Conservation (phyloP, 2,329 filamentous ascomycete genomes). For the Neurospora crassa region DNA sequence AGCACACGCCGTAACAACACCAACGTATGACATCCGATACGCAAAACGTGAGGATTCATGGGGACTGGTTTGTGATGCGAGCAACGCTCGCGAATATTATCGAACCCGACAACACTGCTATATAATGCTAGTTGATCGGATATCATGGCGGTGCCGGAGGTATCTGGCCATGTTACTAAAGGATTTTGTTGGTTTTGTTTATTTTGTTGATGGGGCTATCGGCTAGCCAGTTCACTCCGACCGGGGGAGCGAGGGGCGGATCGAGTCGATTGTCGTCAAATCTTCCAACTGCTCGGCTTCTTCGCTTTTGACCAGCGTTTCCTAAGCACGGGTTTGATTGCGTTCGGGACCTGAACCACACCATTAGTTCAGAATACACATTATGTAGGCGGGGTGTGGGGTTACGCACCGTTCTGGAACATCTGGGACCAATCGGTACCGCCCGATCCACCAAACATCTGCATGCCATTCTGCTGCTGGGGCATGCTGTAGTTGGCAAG, state of each 20-base stretch:
- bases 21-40: conserved; percentile 54
- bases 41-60: conserved; percentile 62
- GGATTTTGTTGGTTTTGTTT: conserved; percentile 47
- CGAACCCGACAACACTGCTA: conserved; percentile 53
- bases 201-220: conserved; percentile 43
- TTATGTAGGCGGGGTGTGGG: conserved; percentile 43
- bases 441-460: conserved; percentile 51
- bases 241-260: conserved; percentile 39
- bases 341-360: conserved; percentile 55
- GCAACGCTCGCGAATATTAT: conserved; percentile 62
- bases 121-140: conserved; percentile 39
- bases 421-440: conserved; percentile 67
- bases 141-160: conserved; percentile 45
- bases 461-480: conserved; percentile 52
- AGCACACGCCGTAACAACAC: conserved; percentile 43
- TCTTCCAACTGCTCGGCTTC: conserved; percentile 33
- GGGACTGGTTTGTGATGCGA: conserved; percentile 64
- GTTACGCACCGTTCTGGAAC: conserved; percentile 64
- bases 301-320: conserved; percentile 34
- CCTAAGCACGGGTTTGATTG: conserved; percentile 56
- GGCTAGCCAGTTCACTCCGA: conserved; percentile 34
- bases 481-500: conserved; percentile 56
- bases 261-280: conserved; percentile 34
- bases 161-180: conserved; percentile 27
- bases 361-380: conserved; percentile 54